Base-by-base conservation (phyloP, 2,329 filamentous ascomycete species). In the Ophiocordyceps camponoti-floridani region DNA sequence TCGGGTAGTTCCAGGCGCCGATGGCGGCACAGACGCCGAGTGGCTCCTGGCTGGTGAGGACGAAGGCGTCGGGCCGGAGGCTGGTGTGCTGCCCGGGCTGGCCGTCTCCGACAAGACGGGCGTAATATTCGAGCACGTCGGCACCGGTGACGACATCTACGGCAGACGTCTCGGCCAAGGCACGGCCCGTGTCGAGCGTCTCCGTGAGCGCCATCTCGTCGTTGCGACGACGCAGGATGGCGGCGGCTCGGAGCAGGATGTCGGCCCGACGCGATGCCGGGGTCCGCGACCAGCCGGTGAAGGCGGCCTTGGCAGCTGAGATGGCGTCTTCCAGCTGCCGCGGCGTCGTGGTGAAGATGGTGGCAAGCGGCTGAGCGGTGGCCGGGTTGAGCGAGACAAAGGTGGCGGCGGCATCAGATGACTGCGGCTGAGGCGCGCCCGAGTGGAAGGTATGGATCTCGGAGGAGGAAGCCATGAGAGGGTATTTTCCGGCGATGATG, bases 1-100 rank as follows among this genome's bases (percentile, higher is more conserved):
- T 83, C 12, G 86, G 86, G 58, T 93, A 93, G 63, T 93, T 93
- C 85, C 85, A 93, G 13, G 86, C 86, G 45, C 85, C 86, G 51
- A 93, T 93, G 46, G 84, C 86, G 13, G 75, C 86, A 58, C 85
- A 93, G 13, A 91, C 84, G 26, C 86, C 86, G 16, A 93, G 66
- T 5, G 86, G 73, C 52, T 84, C 82, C 59, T 91, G 89, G 55
- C 77, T 80, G 11, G 83, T 88, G 61, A 88, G 86, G 35, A 91
- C 77, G 74, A 81, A 87, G 4, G 85, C 84, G 51, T 85, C 79
- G 43, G 78, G 69, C 37, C 86, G 72, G 40, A 93, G 68, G 46
- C 79, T 76, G 42, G 79, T 79, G 18, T 83, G 82, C 61, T 89
- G 84, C 47, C 85, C 85, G 54, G 89, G 87, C 49, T 89, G 65